Conservation (phyloP, 73 alveolate genomes). For the Tetrahymena thermophila region DNA sequence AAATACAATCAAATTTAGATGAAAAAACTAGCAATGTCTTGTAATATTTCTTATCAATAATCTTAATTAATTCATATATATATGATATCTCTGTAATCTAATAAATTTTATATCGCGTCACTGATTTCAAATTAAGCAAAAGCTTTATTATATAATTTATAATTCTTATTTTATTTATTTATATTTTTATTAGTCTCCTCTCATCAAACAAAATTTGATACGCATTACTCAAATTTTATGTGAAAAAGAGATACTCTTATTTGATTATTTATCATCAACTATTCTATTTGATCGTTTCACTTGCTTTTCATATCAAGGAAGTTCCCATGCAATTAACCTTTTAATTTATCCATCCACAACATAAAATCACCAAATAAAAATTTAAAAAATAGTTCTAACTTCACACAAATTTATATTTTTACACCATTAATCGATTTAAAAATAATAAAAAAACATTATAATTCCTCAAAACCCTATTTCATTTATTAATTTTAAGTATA, state of each 20-base stretch:
- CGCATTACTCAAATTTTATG: neutral
- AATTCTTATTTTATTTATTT: neutral
- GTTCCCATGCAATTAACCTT: neutral
- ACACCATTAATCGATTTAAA: neutral
- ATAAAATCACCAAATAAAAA: neutral
- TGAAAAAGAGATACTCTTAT: neutral
- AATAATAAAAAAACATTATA: too few species aligned
- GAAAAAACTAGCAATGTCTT: neutral
- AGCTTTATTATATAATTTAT: neutral
- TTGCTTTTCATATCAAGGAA: neutral
- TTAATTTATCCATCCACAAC: neutral
- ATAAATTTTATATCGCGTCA: neutral
- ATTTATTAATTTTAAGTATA: too few species aligned
- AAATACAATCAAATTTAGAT: too few species aligned
- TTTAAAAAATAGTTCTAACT: neutral
- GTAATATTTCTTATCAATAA: too few species aligned
- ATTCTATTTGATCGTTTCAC: neutral
- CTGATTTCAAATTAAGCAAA: neutral
- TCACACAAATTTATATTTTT: neutral
- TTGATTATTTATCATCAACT: neutral
- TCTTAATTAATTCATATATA: too few species aligned
- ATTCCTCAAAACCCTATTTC: too few species aligned
- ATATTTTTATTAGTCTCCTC: neutral
- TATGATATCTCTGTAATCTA: neutral
- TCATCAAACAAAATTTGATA: neutral